Percentiles rank a stretch among this genome's conserved stretches.
Evolutionary conservation across 768 basidiomycete species (phyloP).

Genomic region (Hericium coralloides): DNA sequence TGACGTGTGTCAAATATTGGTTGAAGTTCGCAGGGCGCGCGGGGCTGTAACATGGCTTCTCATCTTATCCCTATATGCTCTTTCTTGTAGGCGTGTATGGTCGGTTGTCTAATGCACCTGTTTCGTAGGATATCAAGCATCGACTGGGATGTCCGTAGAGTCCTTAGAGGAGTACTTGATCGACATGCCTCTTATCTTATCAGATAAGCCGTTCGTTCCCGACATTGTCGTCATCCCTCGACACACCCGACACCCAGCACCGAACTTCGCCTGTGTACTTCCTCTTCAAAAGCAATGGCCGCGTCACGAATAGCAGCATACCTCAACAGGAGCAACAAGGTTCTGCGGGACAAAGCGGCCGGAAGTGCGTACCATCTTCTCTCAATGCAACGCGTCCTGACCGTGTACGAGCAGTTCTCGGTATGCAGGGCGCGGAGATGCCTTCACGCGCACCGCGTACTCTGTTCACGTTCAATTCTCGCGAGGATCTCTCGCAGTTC

Average conservation of each 20-base stretch:
- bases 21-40: too few relatives aligned
- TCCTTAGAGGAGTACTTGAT: too few relatives aligned
- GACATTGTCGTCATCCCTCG: neutral
- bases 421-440: conserved; percentile 69
- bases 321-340: conserved; percentile 29
- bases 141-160: too few relatives aligned
- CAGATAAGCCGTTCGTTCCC: neutral
- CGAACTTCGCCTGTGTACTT: neutral
- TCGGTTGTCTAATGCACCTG: too few relatives aligned
- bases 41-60: too few relatives aligned
- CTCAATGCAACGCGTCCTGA: conserved; percentile 8
- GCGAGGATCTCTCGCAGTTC: conserved; percentile 48
- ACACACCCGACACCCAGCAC: neutral
- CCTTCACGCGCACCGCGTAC: conserved; percentile 54
- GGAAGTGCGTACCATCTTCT: conserved; percentile 5
- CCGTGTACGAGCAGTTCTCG: conserved; percentile 38
- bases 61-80: too few relatives aligned
- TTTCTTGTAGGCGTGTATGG: too few relatives aligned
- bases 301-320: conserved; percentile 23
- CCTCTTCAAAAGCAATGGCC: neutral
- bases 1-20: too few relatives aligned
- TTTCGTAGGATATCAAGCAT: too few relatives aligned
- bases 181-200: neutral
- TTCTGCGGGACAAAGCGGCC: conserved; percentile 29
- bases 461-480: conserved; percentile 56